Evolutionary conservation across 2,329 filamentous ascomycete species (phyloP), one percentile per base, ranked within the genome.

Genomic region (Coleophoma cylindrospora): DNA sequence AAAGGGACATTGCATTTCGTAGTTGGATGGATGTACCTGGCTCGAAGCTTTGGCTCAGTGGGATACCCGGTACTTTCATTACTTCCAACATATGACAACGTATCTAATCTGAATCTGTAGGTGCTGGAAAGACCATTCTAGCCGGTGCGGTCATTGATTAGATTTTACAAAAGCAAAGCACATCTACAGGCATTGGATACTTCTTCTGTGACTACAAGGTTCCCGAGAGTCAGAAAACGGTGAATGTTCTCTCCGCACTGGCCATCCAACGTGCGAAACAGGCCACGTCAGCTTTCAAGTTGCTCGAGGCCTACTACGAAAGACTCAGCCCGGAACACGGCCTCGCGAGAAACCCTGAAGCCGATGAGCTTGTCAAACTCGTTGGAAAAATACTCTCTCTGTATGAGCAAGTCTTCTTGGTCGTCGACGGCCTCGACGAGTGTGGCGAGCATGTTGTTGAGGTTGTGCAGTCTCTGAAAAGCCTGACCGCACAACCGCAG

Each of bases 161-260:
- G 17, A 12, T 41, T 5, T 47, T 49, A 19, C 22, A 51, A 5
- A 11, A 47, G n/a, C 38, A 45, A 17, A 47, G 41, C 14, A 7
- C 12, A 3, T 19, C 17, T 15, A 32, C 19, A 43, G 51, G 45
- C 38, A 45, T 54, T 32, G 46, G 53, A 15, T 59, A 49, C 48
- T 64, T 57, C 45, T 63, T 58, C 48, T 64, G 58, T 41, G 58
- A 64, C 49, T 62, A 64, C 49, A 60, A 61, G 27, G 47, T 57
- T 34, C 4, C 19, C 8, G 13, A 48, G 17, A 57, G 49, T 2
- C 57, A 61, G 37, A 38, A 50, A 3, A 34, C 52, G 7, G 38
- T 48, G 3, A 58, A 56, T 19, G 54, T 63, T 6, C 34, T 64
- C 1, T 52, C 56, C n/a, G 40, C 34, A 17, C 10, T 44, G 3